A percentile compares a stretch with the other conserved stretches of the same genome.
These are phyloP conservation scores for Moesziomyces parantarcticus DNA, from an alignment of 1,284 basidiomycete species.

Conservation along the genomic window DNA sequence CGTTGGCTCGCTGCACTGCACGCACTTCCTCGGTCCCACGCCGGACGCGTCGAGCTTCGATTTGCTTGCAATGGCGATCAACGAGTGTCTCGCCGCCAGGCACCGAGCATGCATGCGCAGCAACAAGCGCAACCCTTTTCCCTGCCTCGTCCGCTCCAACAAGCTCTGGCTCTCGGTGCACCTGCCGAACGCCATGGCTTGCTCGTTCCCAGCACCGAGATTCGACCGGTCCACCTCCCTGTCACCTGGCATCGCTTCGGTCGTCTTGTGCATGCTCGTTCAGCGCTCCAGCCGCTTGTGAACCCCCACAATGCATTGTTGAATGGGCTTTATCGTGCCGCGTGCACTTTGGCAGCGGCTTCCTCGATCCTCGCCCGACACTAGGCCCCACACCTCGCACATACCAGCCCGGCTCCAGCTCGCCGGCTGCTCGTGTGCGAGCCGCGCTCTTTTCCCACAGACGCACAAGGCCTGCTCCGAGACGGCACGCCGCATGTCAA, in stretches of 20 bases:
- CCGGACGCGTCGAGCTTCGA: no score
- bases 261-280: background rate
- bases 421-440: no score
- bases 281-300: background rate
- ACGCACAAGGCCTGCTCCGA: no score
- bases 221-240: constrained; percentile 23
- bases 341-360: constrained; percentile 5
- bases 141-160: background rate
- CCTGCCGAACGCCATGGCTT: constrained; percentile 7
- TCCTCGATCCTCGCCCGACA: background rate
- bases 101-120: constrained; percentile 1
- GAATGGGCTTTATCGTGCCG: constrained; percentile 17
- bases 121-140: background rate
- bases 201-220: constrained; percentile 22
- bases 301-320: constrained; percentile 14
- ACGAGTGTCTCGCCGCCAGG: constrained; percentile 1
- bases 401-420: no score
- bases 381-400: no score
- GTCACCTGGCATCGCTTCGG: constrained; percentile 2
- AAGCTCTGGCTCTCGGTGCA: constrained; percentile 29
- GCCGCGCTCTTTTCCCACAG: no score
- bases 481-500: no score
- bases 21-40: no score
- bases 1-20: no score
- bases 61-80: no score